Base-by-base conservation (phyloP, 1,284 basidiomycete genomes). In the Cystobasidiaceae sp. region DNA sequence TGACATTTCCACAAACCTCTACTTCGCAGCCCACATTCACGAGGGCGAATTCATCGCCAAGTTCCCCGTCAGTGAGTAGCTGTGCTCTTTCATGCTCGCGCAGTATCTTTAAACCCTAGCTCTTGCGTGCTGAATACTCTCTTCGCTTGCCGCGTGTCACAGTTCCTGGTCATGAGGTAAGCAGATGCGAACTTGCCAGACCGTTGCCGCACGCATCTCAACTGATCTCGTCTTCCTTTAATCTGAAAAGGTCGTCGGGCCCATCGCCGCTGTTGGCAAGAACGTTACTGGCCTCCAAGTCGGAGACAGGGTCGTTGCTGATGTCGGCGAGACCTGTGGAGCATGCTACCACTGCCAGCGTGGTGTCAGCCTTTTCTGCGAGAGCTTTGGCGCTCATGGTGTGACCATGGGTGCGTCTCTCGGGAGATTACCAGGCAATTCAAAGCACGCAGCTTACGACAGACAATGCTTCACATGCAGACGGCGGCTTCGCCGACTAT, bases 261-360 rank as follows among this genome's bases (percentile, higher is more conserved):
- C 77, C 3, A 79, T 90, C 54, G 83, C 83, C 27, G 81, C 84
- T 52, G 76, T 87, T 58, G 90, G 90, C 2, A 85, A 84, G 75
- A 81, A 86, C 61, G 88, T 90, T 34, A 79, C 79, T 52, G 84
- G 81, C 21, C 85, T 93, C 70, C 76, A 79, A 3, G 75, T 84
- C 13, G 90, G 89, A 39, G 89, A 92, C 74, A 83, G 88, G 52
- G 84, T 85, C 70, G 89, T 88, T n/a, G 86, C 86, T 44, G 88
- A 92, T 74, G 80, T 81, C 64, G 79, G 81, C 68, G 43, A 48
- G 50, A 55, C 30, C 39, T 92, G 90, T 75, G 85, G 84, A 11
- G 78, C 80, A 65, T 92, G 90, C 77, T 89, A 89, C 80, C 90
- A 85, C 77, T 91, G 90, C 76, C 83, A 88, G 41, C 83, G 87